Base-by-base conservation (phyloP, 495 filamentous ascomycete genomes). In the Aspergillus mulundensis region DNA sequence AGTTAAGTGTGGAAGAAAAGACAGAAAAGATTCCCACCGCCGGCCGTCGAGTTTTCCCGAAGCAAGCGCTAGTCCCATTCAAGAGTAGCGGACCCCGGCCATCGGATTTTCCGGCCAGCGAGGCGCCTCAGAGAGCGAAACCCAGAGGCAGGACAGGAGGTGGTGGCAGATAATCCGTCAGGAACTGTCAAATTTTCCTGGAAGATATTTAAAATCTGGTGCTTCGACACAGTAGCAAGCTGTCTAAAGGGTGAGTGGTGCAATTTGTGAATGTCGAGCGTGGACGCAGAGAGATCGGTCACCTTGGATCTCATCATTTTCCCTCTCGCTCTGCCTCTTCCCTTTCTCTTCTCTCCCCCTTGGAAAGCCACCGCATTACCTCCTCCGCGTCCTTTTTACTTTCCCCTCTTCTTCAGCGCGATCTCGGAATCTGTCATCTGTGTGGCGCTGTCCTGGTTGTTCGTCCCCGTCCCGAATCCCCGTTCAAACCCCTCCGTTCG, bases 1-100 rank as follows among this genome's bases (percentile, higher is more conserved):
- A 36, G 7, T 59, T 42, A 6, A 46, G 49, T 64, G 54, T 51
- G 63, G 54, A 61, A 66, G 59, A 69, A 70, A 70, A 71, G 68
- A 67, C 59, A 34, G 36, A 44, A n/a, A 56, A 34, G 21, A 32
- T 42, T 21, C 39, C 18, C 36, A 49, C 44, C 54, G 57, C 32
- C 36, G 48, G 61, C 55, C 61, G 60, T 62, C 61, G 57, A 38
- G 59, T 61, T 56, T 24, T 14, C 16, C 45, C 57, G 53, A 18
- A 68, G 69, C 67, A 66, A 69, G 69, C 70, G 10, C 18, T 15
- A 42, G 50, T 44, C 48, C 47, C 0, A 3, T 65, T 51, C 44
- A 0, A 58, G 70, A n/a, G 50, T 69, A 70, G 70, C 62, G 8
- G 11, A 0, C 23, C n/a, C 46, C 54, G 69, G 52, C 54, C 46